Evolutionary conservation across 2,329 filamentous ascomycete genomes (phyloP), one percentile per base, ranked within the genome.

Genomic region (Juglanconis sp.): DNA sequence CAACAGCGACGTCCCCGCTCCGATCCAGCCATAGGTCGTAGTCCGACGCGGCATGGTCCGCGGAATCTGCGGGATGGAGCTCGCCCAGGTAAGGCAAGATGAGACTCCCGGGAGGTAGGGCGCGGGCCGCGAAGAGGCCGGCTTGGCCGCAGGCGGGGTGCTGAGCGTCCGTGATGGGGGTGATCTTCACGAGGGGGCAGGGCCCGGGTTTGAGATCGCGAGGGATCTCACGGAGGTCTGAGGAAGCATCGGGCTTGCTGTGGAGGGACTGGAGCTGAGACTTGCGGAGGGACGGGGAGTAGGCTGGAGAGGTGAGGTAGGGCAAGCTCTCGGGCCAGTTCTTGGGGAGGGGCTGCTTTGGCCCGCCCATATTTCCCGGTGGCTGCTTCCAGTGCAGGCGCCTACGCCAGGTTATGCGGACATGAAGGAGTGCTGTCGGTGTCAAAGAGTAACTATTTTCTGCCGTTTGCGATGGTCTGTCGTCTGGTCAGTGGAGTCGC

Each of bases 21-120:
- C 79, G 76, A 71, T 86, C 84, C 24, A 89, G 74, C 78, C 84
- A 87, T 32, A 89, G 74, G 68, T 89, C 87, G 68, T 89, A 89
- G 72, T 89, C 83, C 6, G 81, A 84, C 13, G 67, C 59, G n/a
- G 74, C 73, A 63, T 82, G 74, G 24, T 66, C 66, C 2, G 71
- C 67, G 65, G 68, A 56, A 56, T 68, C 61, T 49, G 70, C 64
- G 15, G 75, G 73, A 71, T 89, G 86, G 51, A 86, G 74, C 15
- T 82, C 73, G 5, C 87, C 87, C 4, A 87, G 74, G 68, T 89
- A 89, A 17, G 81, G 80, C n/a, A 88, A 66, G 53, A 89, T 78
- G 48, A 88, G 80, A 1, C 77, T 73, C 1, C 82, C 84, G 0
- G 86, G 79, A 11, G 74, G 68, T 9, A 89, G 77, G 56, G 79